Base-by-base conservation (phyloP, 1,284 basidiomycete genomes). In the Rhodotorula sp. region DNA sequence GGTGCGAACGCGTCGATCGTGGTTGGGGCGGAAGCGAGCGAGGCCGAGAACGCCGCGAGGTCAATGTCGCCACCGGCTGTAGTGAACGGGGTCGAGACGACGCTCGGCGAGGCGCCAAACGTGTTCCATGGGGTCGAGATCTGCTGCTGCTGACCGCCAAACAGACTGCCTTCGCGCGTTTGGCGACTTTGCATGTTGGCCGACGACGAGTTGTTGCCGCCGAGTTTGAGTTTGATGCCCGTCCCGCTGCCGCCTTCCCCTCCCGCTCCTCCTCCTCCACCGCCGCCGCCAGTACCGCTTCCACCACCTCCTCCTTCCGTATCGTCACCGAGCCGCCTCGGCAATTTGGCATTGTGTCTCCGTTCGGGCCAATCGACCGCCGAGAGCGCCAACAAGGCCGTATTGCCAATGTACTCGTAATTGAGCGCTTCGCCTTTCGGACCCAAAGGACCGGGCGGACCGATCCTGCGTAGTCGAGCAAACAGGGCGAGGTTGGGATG, bases 391-490 rank as follows among this genome's bases (percentile, higher is more conserved):
- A 76, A 19, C 28, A 70, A 31, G 21, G 68, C 57, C 58, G 75
- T 68, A 2, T 68, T 54, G 5, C 72, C 72, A 19, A 76, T 64
- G 49, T 69, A 76, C n/a, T 72, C 70, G 68, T 79, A 79, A 47
- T 71, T 65, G 26, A 70, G 50, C 43, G 77, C 69, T 26, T 78
- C 76, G 43, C 79, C 79, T 38, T 75, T 76, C 1, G 75, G 64
- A 1, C 77, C 75, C 8, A 79, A 61, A 26, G 78, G 77, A 8
- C 76, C 77, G 0, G 79, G 79, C 2, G 78, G 79, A 2, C 77
- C 79, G 47, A 79, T 74, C n/a, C 79, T 59, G 2, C 70, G 76
- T 19, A 77, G 67, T 15, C 79, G 71, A 26, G 61, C 66, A 66
- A 79, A 77, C 49, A 79, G 64, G 4, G 66, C 58, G 49, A 74